Evolutionary conservation across 768 basidiomycete species (phyloP), one percentile per base, ranked within the genome.

Genomic region (Kwoniella sp.): DNA sequence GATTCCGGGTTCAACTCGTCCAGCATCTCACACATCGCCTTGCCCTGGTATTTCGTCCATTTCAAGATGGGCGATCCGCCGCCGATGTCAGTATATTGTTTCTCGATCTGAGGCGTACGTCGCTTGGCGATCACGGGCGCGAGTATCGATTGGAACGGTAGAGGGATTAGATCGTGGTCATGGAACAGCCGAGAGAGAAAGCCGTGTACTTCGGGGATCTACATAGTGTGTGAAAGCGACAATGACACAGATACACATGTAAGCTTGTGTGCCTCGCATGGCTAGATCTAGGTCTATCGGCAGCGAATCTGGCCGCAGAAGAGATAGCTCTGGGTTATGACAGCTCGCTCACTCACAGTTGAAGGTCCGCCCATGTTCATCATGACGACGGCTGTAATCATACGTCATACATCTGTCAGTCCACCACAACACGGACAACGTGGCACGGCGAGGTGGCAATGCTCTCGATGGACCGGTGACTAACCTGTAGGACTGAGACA

Each of bases 361-460:
- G 90, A 86, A 25, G 95, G 96, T 1, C 96, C 96, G 50, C 96
- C 96, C 96, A 99, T 99, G 82, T 98, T 99, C 83, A 99, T 84
- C 90, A 99, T 91, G 47, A 99, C 93, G 68, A 98, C 86, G 38
- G 90, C 95, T 87, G 60, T 57, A 52, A 41, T 5, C 13, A 34
- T 5, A 34, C 34, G 20, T 45, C 11, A 20, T 45, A 11, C 11
- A 20, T 45, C 8, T 17, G 41, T 45, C 41, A 45, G 34, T 34
- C 34, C 34, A 34, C 13, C 34, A 5, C 34, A 34, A 5, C 13
- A 5, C 7, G 13, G 5, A 34, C 34, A 25, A 37, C 20, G 55
- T 47, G 23, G 22, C 15, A 45, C 17, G 29, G 61, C 45, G 26
- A 45, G 53, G 41, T 30, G 45, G 30, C 50, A 34, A 55, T 25